phyloP scores from a whole-genome alignment of 192 early-diverging fungal genomes.

The Backusella tuberculispora region DNA sequence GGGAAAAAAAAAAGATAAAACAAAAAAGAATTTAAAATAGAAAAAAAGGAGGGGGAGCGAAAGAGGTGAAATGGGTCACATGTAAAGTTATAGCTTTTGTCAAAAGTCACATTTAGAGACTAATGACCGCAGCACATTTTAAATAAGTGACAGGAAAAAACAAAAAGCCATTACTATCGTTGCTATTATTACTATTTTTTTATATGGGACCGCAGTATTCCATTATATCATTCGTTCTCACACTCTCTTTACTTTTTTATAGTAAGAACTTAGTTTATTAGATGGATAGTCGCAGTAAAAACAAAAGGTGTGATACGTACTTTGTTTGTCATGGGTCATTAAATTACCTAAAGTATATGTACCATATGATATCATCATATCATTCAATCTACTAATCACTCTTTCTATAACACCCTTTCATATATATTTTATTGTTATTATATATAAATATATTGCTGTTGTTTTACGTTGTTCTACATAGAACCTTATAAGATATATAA shows the following conservation, averaged over 20 bases:
- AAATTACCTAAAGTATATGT: not conserved
- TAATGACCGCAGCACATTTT: conserved; percentile 11
- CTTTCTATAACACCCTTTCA: too few relatives aligned
- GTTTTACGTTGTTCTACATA: too few relatives aligned
- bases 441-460: too few relatives aligned
- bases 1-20: not conserved
- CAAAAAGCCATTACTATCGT: too few relatives aligned
- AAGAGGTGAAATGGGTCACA: not conserved
- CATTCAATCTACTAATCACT: too few relatives aligned
- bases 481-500: too few relatives aligned
- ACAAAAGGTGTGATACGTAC: not conserved
- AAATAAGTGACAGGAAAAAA: not conserved
- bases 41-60: not conserved
- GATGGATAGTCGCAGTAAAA: not conserved
- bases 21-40: not conserved
- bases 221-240: not conserved
- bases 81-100: not conserved
- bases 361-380: not conserved
- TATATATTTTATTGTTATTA: too few relatives aligned
- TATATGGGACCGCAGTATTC: conserved; percentile 1
- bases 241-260: not conserved
- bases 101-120: not conserved
- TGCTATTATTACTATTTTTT: not conserved
- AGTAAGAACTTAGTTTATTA: not conserved
- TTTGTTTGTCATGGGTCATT: not conserved